Conservation (phyloP, 1,139 yeast genomes). For the Blastobotrys elegans region DNA sequence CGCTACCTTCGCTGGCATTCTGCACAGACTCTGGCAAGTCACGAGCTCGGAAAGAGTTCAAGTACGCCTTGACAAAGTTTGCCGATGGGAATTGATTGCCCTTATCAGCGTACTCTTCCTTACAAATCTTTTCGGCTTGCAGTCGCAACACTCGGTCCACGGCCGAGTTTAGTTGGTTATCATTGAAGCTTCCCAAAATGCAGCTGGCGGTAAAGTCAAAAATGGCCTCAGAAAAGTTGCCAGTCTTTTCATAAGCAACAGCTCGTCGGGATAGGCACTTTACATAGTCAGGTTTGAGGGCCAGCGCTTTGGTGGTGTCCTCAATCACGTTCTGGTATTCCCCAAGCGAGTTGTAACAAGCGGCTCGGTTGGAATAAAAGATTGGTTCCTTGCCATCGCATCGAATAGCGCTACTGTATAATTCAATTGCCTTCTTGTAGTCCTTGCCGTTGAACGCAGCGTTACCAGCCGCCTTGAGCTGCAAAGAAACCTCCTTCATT, state of each 20-base stretch:
- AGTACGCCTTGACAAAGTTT: slow-evolving; percentile 78
- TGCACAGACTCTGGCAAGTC: slow-evolving; percentile 34
- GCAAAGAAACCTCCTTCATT: slow-evolving; percentile 59
- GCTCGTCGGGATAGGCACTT: slow-evolving; percentile 73
- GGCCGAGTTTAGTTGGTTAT: slow-evolving; percentile 70
- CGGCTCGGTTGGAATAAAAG: slow-evolving; percentile 90
- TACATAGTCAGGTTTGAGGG: slow-evolving; percentile 80
- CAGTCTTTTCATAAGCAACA: slow-evolving; percentile 79
- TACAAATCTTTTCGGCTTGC: slow-evolving; percentile 46
- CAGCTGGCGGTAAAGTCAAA: slow-evolving; percentile 77
- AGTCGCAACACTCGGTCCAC: slow-evolving; percentile 84
- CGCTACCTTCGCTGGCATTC: slow-evolving; percentile 51
- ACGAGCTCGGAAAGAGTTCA: slow-evolving; percentile 58
- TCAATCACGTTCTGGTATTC: slow-evolving; percentile 78
- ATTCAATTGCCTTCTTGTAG: slow-evolving; percentile 66
- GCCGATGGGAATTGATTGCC: slow-evolving; percentile 72
- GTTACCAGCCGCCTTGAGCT: slow-evolving; percentile 89
- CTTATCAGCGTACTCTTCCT: slow-evolving; percentile 50
- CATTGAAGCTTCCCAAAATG: slow-evolving; percentile 49
- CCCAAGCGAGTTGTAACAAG: slow-evolving; percentile 81
- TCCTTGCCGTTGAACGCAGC: slow-evolving; percentile 65
- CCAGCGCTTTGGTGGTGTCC: slow-evolving; percentile 82
- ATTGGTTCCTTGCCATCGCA: slow-evolving; percentile 72
- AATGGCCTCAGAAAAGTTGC: slow-evolving; percentile 77
- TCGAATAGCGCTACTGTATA: slow-evolving; percentile 70